These are phyloP conservation scores for Butyriboletus loyo DNA, from an alignment of 768 basidiomycete genomes.

Conservation along the genomic window DNA sequence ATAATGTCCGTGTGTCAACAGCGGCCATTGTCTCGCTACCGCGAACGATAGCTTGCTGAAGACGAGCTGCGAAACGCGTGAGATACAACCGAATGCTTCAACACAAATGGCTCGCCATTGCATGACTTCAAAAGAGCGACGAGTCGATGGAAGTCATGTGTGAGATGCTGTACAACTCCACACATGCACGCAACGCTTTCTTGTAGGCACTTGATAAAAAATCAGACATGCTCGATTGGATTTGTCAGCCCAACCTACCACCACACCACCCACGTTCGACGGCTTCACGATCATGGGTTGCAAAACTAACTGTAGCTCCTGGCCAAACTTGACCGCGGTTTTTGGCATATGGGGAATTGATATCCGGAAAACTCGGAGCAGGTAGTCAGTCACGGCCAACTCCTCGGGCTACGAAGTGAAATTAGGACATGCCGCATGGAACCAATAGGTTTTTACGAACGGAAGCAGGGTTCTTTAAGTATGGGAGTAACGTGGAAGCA, in stretches of 20 bases:
- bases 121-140: conserved; percentile 83
- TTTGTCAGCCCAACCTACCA: conserved; percentile 41
- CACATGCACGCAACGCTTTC: conserved; percentile 94
- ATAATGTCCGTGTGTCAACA: conserved; percentile 52
- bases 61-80: conserved; percentile 45
- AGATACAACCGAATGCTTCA: background rate
- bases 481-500: conserved; percentile 84
- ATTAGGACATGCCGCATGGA: conserved; percentile 2
- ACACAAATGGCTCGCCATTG: conserved; percentile 48
- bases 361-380: conserved; percentile 84
- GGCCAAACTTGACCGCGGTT: conserved; percentile 84
- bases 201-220: conserved; percentile 62
- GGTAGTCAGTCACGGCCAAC: conserved; percentile 75
- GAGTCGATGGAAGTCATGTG: conserved; percentile 78
- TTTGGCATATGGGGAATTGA: conserved; percentile 88
- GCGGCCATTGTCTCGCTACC: conserved; percentile 38
- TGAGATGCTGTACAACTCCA: conserved; percentile 76
- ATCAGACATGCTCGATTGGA: background rate
- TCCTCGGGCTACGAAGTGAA: conserved; percentile 63
- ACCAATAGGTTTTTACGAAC: conserved; percentile 41
- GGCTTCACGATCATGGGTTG: conserved; percentile 94
- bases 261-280: conserved; percentile 59
- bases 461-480: conserved; percentile 78
- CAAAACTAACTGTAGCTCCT: conserved; percentile 75
- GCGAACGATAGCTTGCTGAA: conserved; percentile 55